Evolutionary conservation across 768 basidiomycete genomes (phyloP).

Genomic region (Solioccasus polychromus): DNA sequence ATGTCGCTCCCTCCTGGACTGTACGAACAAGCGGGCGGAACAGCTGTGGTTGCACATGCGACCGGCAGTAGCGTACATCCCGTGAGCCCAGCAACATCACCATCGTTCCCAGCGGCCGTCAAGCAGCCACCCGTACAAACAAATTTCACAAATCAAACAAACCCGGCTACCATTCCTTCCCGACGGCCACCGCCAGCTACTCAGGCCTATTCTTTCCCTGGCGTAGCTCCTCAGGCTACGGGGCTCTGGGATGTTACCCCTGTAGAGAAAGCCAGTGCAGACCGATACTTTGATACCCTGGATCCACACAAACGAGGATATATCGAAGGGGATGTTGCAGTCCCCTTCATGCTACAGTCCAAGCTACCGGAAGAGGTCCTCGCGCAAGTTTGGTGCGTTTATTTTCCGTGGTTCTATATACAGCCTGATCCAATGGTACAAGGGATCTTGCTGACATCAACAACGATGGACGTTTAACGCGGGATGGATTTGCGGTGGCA

Average conservation of each 20-base stretch:
- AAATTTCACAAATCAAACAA: slow-evolving; percentile 42
- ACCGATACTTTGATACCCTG: slow-evolving; percentile 78
- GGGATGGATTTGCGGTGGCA: slow-evolving; percentile 94
- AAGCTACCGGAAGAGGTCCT: slow-evolving; percentile 76
- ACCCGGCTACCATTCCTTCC: slow-evolving; percentile 20
- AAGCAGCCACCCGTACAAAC: slow-evolving; percentile 66
- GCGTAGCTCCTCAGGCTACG: slow-evolving; percentile 24
- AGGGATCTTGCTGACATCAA: slow-evolving; percentile 95
- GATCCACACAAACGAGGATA: slow-evolving; percentile 73
- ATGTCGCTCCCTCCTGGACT: slow-evolving; percentile 73
- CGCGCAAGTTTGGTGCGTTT: slow-evolving; percentile 85
- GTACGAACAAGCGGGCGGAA: slow-evolving; percentile 76
- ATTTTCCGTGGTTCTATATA: background rate
- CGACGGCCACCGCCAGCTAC: slow-evolving; percentile 17
- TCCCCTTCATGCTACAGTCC: slow-evolving; percentile 93
- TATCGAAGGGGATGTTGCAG: slow-evolving; percentile 92
- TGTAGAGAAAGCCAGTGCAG: slow-evolving; percentile 72
- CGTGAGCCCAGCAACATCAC: slow-evolving; percentile 52
- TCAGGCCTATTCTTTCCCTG: slow-evolving; percentile 27
- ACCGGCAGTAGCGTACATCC: slow-evolving; percentile 60
- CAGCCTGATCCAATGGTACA: background rate
- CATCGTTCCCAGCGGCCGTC: slow-evolving; percentile 42
- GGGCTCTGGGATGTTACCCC: slow-evolving; percentile 80
- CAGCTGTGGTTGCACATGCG: slow-evolving; percentile 43
- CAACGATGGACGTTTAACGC: slow-evolving; percentile 80